Conservation (phyloP, 2,329 filamentous ascomycete species). For the Clonostachys chloroleuca region DNA sequence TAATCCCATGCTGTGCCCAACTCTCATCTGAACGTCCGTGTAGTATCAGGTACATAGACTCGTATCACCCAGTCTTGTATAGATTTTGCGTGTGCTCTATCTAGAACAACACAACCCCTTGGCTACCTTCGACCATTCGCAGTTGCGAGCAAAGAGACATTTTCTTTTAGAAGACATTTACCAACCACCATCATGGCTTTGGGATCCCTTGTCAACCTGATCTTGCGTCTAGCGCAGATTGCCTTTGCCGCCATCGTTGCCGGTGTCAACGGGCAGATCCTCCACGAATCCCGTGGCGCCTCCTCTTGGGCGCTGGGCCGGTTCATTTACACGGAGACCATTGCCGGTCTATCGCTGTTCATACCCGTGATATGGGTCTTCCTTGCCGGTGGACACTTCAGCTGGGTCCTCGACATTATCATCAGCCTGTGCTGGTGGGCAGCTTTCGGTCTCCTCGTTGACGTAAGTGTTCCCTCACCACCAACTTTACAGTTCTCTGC, state of each 20-base stretch:
- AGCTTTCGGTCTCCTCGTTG: conserved; percentile 61
- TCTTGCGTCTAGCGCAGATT: conserved; percentile 45
- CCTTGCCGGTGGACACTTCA: conserved; percentile 62
- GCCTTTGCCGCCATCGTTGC: conserved; percentile 69
- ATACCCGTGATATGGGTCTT: conserved; percentile 69
- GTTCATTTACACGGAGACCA: conserved; percentile 71
- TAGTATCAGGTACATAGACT: too few species aligned
- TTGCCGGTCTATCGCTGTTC: conserved; percentile 65
- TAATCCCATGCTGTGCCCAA: too few species aligned
- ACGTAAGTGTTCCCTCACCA: conserved; percentile 35
- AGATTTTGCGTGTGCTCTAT: too few species aligned
- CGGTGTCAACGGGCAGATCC: conserved; percentile 63
- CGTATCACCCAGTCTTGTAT: too few species aligned
- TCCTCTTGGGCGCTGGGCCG: conserved; percentile 53
- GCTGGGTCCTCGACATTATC: conserved; percentile 68
- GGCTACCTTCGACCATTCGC: too few species aligned
- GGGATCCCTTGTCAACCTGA: conserved; percentile 30
- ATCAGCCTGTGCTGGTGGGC: conserved; percentile 68
- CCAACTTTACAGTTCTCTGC: not conserved
- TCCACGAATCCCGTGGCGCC: conserved; percentile 40
- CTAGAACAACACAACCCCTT: too few species aligned
- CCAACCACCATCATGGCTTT: conserved; percentile 23
- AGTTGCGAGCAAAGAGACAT: too few species aligned
- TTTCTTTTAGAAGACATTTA: too few species aligned
- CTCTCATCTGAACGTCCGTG: too few species aligned